Conservation (phyloP, 2,329 filamentous ascomycete genomes). For the Aschersonia sp. region DNA sequence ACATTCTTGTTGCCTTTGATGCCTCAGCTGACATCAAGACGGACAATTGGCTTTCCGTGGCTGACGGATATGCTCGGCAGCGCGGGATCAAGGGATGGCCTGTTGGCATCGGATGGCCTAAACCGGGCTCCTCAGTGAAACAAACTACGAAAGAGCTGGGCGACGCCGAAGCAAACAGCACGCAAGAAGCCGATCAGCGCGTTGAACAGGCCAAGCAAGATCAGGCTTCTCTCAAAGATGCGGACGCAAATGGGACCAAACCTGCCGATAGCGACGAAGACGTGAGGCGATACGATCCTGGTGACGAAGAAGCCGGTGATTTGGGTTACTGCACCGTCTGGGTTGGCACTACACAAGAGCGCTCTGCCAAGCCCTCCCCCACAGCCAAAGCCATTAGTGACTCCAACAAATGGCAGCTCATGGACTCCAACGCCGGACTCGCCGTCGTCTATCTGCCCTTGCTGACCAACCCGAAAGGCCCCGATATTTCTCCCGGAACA, state of each 20-base stretch:
- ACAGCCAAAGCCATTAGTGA: constrained; percentile 41
- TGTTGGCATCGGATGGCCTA: constrained; percentile 86
- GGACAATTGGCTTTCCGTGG: constrained; percentile 92
- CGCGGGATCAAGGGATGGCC: constrained; percentile 91
- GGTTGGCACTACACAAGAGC: constrained; percentile 75
- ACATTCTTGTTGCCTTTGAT: constrained; percentile 86
- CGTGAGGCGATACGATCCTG: constrained; percentile 23
- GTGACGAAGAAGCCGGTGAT: constrained; percentile 36
- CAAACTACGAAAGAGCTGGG: constrained; percentile 52
- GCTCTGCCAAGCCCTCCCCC: constrained; percentile 37
- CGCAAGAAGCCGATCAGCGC: constrained; percentile 47
- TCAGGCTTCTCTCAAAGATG: constrained; percentile 18
- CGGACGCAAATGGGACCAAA: constrained; percentile 5
- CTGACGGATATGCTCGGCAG: constrained; percentile 83
- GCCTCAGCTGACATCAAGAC: constrained; percentile 84
- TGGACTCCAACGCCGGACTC: constrained; percentile 68
- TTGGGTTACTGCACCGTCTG: constrained; percentile 89
- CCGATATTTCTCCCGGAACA: constrained; percentile 67
- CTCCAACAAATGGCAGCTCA: constrained; percentile 49
- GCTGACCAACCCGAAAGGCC: constrained; percentile 64
- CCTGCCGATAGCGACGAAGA: constrained; percentile 9
- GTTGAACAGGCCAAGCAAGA: constrained; percentile 43
- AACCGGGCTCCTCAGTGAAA: constrained; percentile 38
- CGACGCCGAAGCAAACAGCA: constrained; percentile 43
- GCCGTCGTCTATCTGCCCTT: constrained; percentile 85